Evolutionary conservation across 441 rosid genomes (phyloP).

Genomic region (Croton setiger): DNA sequence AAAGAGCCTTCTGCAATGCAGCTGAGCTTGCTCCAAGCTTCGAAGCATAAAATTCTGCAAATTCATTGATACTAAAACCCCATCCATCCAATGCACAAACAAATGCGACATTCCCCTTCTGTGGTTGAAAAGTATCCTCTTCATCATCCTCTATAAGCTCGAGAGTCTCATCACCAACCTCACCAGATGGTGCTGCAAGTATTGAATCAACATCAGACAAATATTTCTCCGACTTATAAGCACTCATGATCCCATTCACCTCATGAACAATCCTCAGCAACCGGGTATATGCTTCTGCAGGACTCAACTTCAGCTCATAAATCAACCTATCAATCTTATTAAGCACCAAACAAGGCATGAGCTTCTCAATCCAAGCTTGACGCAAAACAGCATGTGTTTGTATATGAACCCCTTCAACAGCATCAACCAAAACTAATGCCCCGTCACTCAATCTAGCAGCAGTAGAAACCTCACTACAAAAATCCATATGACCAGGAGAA

Average conservation of each 20-base stretch:
- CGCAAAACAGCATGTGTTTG: conserved; percentile 92
- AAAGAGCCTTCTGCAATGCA: conserved; percentile 65
- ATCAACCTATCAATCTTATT: conserved; percentile 96
- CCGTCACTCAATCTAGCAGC: conserved; percentile 95
- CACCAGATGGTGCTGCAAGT: conserved; percentile 51
- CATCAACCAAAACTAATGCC: conserved; percentile 89
- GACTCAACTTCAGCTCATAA: conserved; percentile 75
- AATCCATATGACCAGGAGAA: conserved; percentile 98
- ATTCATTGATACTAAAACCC: conserved; percentile 76
- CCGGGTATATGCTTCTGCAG: conserved; percentile 77
- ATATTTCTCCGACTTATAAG: conserved; percentile 83
- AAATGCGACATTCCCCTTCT: conserved; percentile 86
- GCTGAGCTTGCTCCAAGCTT: conserved; percentile 73
- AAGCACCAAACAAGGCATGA: conserved; percentile 87
- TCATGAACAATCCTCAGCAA: conserved; percentile 88
- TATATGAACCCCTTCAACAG: conserved; percentile 92
- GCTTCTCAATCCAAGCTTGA: conserved; percentile 91
- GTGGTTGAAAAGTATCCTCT: conserved; percentile 94
- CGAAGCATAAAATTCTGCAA: conserved; percentile 76
- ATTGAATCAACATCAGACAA: conserved; percentile 90
- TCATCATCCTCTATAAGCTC: conserved; percentile 86
- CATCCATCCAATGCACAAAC: conserved; percentile 93
- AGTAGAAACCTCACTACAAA: conserved; percentile 91
- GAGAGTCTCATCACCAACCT: conserved; percentile 50
- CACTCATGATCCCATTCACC: conserved; percentile 84